Evolutionary conservation across 2,329 filamentous ascomycete genomes (phyloP).

Genomic region (Colletotrichum aenigma): DNA sequence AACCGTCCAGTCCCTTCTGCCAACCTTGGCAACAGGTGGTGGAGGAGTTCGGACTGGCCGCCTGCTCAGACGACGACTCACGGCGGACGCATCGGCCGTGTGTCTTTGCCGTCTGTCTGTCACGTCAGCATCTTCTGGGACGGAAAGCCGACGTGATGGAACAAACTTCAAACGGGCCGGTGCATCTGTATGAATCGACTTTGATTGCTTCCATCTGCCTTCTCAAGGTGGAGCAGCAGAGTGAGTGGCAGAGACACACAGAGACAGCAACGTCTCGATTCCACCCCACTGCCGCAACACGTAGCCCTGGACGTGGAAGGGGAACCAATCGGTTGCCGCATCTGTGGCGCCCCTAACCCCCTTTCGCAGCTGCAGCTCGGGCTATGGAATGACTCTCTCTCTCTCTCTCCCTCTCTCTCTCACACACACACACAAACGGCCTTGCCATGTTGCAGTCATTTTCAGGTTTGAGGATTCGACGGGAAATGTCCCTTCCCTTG

Average conservation of each 20-base stretch:
- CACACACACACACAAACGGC: not conserved
- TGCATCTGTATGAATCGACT: not conserved
- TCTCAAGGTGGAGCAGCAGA: not conserved
- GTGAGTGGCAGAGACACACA: not conserved
- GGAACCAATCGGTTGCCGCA: slow-evolving; percentile 1
- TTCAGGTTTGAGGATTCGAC: not conserved
- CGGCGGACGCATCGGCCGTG: not conserved
- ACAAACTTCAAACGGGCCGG: not conserved
- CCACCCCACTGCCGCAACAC: not conserved
- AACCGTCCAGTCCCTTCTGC: not conserved
- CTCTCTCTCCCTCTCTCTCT: not conserved
- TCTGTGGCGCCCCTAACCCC: not conserved
- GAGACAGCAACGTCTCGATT: not conserved
- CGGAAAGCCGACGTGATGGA: not conserved
- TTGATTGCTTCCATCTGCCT: not conserved
- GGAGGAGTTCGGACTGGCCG: slow-evolving; percentile 8
- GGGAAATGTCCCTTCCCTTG: not conserved
- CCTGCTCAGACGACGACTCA: not conserved
- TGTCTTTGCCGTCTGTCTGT: not conserved
- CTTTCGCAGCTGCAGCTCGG: not conserved
- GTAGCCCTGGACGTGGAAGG: not conserved
- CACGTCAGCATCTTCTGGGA: not conserved
- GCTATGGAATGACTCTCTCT: not conserved
- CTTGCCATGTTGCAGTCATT: not conserved
- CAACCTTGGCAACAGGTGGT: not conserved